These are phyloP conservation scores for Raffaelea ambrosiae DNA, from an alignment of 2,329 filamentous ascomycete species.

Conservation along the genomic window DNA sequence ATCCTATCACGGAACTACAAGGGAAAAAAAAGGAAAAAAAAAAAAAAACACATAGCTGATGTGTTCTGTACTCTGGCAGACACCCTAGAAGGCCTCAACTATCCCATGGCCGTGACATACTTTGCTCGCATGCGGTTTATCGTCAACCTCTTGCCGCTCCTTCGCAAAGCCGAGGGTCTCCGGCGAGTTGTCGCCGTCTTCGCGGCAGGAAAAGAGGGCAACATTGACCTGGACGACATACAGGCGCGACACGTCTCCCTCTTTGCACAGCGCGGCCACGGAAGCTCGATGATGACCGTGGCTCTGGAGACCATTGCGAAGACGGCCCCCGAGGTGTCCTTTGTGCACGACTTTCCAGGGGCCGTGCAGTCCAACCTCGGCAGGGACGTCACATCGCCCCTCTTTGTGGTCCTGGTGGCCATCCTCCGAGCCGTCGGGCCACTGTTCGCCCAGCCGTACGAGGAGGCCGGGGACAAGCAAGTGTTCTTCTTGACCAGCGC, in stretches of 20 bases:
- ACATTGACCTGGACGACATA: conserved; percentile 10
- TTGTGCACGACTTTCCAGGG: conserved; percentile 30
- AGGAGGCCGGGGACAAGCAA: conserved; percentile 24
- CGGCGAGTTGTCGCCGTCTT: conserved; percentile 47
- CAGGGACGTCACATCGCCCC: neutral
- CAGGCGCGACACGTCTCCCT: conserved; percentile 25
- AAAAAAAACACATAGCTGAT: neutral
- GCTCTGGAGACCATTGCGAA: conserved; percentile 37
- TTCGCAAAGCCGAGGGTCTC: conserved; percentile 33
- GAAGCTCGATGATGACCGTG: conserved; percentile 41
- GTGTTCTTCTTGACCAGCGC: conserved; percentile 27
- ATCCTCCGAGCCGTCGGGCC: neutral
- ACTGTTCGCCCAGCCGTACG: conserved; percentile 6
- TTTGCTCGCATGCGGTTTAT: conserved; percentile 52
- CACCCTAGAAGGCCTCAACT: conserved; percentile 48
- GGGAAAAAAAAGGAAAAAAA: neutral
- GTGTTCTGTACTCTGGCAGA: too few species aligned
- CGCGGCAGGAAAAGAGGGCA: conserved; percentile 41
- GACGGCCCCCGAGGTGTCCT: conserved; percentile 32
- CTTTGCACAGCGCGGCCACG: conserved; percentile 31
- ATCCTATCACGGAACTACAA: neutral
- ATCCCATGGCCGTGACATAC: conserved; percentile 41
- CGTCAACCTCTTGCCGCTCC: conserved; percentile 45
- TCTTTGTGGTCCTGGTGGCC: neutral
- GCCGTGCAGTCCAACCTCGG: conserved; percentile 18